A percentile compares a stretch with the other conserved stretches of the same genome.
These are phyloP conservation scores for Discostella stelligeroides DNA, from an alignment of 108 stramenopile species.

Conservation along the genomic window DNA sequence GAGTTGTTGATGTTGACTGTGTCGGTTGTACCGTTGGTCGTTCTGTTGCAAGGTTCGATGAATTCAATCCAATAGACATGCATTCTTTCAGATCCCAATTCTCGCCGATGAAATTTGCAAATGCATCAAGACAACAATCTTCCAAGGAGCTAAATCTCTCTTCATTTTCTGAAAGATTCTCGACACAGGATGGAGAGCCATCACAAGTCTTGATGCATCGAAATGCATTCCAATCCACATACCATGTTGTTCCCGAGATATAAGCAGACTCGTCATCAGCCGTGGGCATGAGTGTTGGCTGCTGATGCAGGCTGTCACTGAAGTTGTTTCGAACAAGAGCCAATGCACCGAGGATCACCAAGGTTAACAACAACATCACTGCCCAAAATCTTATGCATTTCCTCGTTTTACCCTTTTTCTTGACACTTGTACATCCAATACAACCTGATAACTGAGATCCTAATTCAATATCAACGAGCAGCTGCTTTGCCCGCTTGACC, in stretches of 20 bases:
- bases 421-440: neutral
- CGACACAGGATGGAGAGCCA: conserved; percentile 10
- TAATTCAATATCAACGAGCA: conserved; percentile 1
- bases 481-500: conserved; percentile 1
- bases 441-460: neutral
- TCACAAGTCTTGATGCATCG: neutral
- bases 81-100: conserved; percentile 28
- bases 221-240: neutral
- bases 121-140: conserved; percentile 21
- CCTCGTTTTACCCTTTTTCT: neutral
- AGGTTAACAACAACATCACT: neutral
- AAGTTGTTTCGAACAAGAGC: neutral
- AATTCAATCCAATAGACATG: neutral
- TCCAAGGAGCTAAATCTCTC: conserved; percentile 15
- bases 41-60: neutral
- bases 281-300: neutral
- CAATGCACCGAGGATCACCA: neutral
- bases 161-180: conserved; percentile 2
- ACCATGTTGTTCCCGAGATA: neutral
- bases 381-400: neutral
- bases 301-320: too few relatives aligned
- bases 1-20: too few relatives aligned
- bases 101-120: conserved; percentile 27
- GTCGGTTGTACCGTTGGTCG: neutral
- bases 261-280: neutral